A percentile compares a stretch with the other conserved stretches of the same genome.
Evolutionary conservation across 73 alveolate species (phyloP).

Genomic region (Paramecium pentaurelia): DNA sequence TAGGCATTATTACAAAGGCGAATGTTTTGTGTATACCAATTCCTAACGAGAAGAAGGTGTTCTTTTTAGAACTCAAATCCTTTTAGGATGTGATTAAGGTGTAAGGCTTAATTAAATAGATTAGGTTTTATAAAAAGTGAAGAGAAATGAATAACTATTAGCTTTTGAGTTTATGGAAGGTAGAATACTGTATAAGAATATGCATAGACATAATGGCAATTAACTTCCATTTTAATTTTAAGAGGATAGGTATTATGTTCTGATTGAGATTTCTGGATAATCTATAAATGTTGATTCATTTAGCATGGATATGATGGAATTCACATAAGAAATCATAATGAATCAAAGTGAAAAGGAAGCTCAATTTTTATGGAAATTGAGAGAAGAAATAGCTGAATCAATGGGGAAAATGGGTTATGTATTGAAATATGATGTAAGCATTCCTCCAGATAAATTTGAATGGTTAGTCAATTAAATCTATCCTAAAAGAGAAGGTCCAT

Average conservation of each 20-base stretch:
- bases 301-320: not conserved
- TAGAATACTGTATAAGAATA: constrained; percentile 20
- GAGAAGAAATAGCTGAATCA: constrained; percentile 56
- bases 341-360: not conserved
- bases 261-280: constrained; percentile 68
- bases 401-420: constrained; percentile 47
- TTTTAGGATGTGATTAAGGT: constrained; percentile 20
- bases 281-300: constrained; percentile 19
- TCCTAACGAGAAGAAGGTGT: constrained; percentile 54
- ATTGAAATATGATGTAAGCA: constrained; percentile 48
- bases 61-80: constrained; percentile 46
- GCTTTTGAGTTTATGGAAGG: constrained; percentile 79
- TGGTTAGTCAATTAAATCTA: constrained; percentile 10
- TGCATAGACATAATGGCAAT: not conserved
- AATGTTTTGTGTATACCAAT: constrained; percentile 74
- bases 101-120: constrained; percentile 24
- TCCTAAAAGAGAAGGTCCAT: constrained; percentile 25
- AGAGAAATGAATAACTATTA: constrained; percentile 57
- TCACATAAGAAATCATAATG: not conserved
- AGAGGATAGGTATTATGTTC: constrained; percentile 61
- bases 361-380: constrained; percentile 35
- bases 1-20: constrained; percentile 82
- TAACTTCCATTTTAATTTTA: constrained; percentile 52
- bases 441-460: constrained; percentile 57
- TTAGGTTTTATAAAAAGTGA: constrained; percentile 51